Conservation (phyloP, 176 grass and related monocot species). For the Areca catechu region DNA sequence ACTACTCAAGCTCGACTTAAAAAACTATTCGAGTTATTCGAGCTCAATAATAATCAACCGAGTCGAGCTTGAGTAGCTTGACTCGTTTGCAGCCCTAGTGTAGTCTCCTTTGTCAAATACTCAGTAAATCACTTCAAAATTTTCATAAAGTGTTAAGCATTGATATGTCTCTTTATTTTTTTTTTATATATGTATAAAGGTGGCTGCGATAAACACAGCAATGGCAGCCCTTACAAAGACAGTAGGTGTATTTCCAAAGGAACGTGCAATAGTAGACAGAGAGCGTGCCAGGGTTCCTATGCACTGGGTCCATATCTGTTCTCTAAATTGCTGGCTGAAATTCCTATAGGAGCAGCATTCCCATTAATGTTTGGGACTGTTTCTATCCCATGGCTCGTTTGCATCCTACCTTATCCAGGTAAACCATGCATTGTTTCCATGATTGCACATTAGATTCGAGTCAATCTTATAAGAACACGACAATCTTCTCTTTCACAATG, state of each 20-base stretch:
- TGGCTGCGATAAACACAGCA: conserved; percentile 93
- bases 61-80: no score
- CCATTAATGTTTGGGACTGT: conserved; percentile 83
- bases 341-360: conserved; percentile 81
- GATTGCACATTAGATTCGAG: no score
- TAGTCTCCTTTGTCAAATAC: no score
- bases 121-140: no score
- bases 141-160: no score
- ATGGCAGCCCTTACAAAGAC: conserved; percentile 98
- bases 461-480: no score
- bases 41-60: no score
- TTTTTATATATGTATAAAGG: conserved; percentile 34
- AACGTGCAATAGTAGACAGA: conserved; percentile 84
- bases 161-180: neutral
- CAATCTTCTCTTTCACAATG: no score
- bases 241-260: conserved; percentile 88
- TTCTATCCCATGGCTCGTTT: conserved; percentile 98
- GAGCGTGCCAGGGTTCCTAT: conserved; percentile 84
- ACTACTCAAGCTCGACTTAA: no score
- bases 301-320: conserved; percentile 78
- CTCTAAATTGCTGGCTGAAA: conserved; percentile 85
- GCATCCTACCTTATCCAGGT: conserved; percentile 80
- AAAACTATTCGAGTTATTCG: no score
- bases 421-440: conserved; percentile 5
- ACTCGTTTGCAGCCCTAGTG: no score